Conservation (phyloP, 2,329 filamentous ascomycete species). For the Penicillium sp. region DNA sequence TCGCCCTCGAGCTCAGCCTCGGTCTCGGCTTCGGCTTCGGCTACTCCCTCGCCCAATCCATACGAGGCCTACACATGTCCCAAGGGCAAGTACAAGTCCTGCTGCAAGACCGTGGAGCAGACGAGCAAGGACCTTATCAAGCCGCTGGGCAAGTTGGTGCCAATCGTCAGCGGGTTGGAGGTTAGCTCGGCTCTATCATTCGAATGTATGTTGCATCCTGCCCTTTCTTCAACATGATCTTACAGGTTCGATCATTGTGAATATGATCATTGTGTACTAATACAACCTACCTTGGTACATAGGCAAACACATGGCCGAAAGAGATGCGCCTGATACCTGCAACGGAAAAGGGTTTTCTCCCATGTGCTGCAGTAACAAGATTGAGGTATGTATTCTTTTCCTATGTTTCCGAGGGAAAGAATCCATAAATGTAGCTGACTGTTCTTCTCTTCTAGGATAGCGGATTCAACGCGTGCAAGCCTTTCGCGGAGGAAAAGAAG, state of each 20-base stretch:
- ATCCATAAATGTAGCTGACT: background rate
- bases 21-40: conserved; percentile 6
- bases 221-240: background rate
- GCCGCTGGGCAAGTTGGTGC: conserved; percentile 21
- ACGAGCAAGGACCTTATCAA: conserved; percentile 15
- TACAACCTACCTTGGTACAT: background rate
- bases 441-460: background rate
- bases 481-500: conserved; percentile 22
- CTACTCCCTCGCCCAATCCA: conserved; percentile 7
- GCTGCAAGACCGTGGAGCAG: conserved; percentile 24
- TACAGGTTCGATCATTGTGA: background rate
- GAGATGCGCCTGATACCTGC: conserved; percentile 18
- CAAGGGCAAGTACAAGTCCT: conserved; percentile 22
- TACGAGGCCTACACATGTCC: conserved; percentile 24
- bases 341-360: conserved; percentile 13
- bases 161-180: conserved; percentile 18
- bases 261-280: background rate
- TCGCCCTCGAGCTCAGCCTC: conserved; percentile 3
- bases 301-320: conserved; percentile 23
- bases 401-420: background rate
- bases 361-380: conserved; percentile 26
- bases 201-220: conserved; percentile 23
- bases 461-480: conserved; percentile 19
- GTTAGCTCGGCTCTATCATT: conserved; percentile 25
- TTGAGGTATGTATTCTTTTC: conserved; percentile 7